phyloP scores from a whole-genome alignment of 768 basidiomycete species.

The Lactarius akahatsu region DNA sequence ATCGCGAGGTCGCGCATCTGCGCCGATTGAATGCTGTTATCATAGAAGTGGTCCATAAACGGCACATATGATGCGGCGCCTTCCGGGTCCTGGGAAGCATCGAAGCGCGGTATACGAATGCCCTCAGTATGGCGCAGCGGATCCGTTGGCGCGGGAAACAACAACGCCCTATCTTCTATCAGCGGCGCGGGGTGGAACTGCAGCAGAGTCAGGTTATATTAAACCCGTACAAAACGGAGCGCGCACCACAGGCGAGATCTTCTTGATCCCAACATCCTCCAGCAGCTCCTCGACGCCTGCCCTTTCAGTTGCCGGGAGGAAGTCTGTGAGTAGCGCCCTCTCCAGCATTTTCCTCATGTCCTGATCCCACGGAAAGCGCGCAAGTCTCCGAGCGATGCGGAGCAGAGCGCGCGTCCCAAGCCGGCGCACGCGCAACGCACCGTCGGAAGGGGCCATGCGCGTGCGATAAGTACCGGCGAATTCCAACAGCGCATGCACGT shows the following conservation, averaged over 20 bases:
- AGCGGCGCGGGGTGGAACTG: conserved; percentile 53
- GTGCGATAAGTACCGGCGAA: conserved; percentile 61
- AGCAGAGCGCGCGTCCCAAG: conserved; percentile 61
- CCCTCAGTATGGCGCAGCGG: conserved; percentile 36
- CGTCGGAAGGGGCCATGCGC: conserved; percentile 50
- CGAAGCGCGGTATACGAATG: conserved; percentile 50
- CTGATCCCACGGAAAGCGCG: conserved; percentile 44
- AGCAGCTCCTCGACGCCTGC: conserved; percentile 53
- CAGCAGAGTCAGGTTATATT: not conserved
- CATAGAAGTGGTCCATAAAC: conserved; percentile 69
- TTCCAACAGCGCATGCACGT: conserved; percentile 44
- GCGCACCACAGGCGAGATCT: conserved; percentile 44
- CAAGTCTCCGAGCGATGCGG: conserved; percentile 51
- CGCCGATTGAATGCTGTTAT: conserved; percentile 66
- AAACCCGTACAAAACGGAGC: not conserved
- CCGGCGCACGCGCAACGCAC: conserved; percentile 58
- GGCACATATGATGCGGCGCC: conserved; percentile 60
- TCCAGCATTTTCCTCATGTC: conserved; percentile 50
- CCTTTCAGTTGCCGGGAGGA: conserved; percentile 58
- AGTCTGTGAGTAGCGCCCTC: conserved; percentile 55
- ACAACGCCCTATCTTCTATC: conserved; percentile 39
- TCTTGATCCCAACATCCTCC: conserved; percentile 49
- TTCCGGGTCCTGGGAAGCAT: conserved; percentile 48
- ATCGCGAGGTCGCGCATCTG: conserved; percentile 65
- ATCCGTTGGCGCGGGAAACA: conserved; percentile 48